Evolutionary conservation across 2,329 filamentous ascomycete genomes (phyloP).

Genomic region (Penicillium sp.): DNA sequence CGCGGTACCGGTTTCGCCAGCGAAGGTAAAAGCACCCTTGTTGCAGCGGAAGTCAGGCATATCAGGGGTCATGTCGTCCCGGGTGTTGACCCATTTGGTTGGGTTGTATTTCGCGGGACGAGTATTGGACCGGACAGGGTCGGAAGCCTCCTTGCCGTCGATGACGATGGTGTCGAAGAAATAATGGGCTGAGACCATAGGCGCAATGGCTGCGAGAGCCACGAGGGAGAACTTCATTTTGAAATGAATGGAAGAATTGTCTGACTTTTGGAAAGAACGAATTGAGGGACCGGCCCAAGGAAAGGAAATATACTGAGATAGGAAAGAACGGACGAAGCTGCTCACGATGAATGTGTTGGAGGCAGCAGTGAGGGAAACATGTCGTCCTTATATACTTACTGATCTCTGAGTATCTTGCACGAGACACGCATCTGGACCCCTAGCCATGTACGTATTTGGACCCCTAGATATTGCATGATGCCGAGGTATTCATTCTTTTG

Average conservation of each 20-base stretch:
- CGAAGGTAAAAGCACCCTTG: background rate
- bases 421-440: background rate
- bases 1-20: constrained; percentile 7
- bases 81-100: constrained; percentile 10
- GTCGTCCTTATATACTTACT: background rate
- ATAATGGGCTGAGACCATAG: constrained; percentile 12
- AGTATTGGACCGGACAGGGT: constrained; percentile 7
- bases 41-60: background rate
- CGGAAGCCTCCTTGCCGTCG: constrained; percentile 3
- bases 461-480: background rate
- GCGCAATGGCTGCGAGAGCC: background rate
- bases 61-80: constrained; percentile 1
- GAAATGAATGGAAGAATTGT: background rate
- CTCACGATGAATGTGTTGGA: background rate
- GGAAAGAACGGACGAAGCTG: background rate
- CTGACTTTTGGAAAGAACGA: background rate
- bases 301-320: background rate
- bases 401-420: background rate
- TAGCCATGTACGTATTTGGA: background rate
- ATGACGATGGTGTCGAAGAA: constrained; percentile 13
- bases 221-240: background rate
- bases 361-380: background rate
- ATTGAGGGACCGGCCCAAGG: background rate
- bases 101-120: constrained; percentile 9
- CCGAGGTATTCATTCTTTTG: background rate